These are phyloP conservation scores for Pseudopyricularia cyperi DNA, from an alignment of 2,329 filamentous ascomycete species.

Conservation along the genomic window DNA sequence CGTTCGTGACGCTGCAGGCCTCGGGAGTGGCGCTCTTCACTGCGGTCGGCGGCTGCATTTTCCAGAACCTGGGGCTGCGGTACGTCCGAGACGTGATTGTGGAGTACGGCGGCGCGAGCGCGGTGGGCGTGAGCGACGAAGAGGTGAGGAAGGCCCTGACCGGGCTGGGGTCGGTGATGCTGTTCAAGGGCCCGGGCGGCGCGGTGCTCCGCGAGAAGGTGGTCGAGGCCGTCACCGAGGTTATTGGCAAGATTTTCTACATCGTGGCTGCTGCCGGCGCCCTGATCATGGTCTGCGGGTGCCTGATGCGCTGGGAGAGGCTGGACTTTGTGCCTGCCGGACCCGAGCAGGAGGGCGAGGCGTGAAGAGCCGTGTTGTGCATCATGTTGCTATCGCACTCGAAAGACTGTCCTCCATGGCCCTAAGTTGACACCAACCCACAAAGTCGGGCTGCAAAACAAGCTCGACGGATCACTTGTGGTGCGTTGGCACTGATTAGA, in stretches of 20 bases:
- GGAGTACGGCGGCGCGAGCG: conserved; percentile 6
- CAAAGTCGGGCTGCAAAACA: no score
- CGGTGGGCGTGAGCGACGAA: conserved; percentile 2
- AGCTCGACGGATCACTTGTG: no score
- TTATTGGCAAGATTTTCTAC: conserved; percentile 14
- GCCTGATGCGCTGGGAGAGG: not conserved
- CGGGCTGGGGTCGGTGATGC: not conserved
- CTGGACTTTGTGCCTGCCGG: not conserved
- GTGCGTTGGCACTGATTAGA: no score
- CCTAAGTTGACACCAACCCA: no score
- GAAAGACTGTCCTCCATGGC: no score
- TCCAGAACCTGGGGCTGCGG: conserved; percentile 15
- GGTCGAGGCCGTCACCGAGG: conserved; percentile 12
- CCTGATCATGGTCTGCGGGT: conserved; percentile 5
- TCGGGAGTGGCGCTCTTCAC: conserved; percentile 14
- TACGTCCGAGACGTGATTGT: conserved; percentile 8
- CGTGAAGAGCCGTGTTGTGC: not conserved
- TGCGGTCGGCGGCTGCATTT: conserved; percentile 15
- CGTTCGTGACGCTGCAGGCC: conserved; percentile 21
- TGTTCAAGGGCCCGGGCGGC: no score
- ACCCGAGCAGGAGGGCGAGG: not conserved
- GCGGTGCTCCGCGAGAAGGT: not conserved
- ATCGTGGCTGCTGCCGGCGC: conserved; percentile 13
- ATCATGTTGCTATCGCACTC: no score
- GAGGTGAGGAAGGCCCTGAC: not conserved